These are phyloP conservation scores for Onygenales sp. DNA, from an alignment of 2,329 filamentous ascomycete species.

Conservation along the genomic window DNA sequence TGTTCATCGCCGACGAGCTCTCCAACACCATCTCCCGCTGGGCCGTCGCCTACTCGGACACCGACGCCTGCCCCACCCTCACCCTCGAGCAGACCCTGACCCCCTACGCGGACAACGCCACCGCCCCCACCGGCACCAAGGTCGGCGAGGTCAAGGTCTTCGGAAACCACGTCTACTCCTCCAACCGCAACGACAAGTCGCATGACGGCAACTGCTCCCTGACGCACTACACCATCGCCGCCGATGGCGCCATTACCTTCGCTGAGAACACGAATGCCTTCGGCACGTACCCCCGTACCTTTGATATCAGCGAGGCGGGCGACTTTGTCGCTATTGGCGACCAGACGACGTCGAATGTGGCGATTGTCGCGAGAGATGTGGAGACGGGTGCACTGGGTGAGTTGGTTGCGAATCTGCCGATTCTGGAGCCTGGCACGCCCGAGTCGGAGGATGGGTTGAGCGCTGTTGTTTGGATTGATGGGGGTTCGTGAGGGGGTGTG, in stretches of 20 bases:
- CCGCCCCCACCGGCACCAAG: constrained; percentile 39
- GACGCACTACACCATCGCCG: constrained; percentile 48
- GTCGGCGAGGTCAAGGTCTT: constrained; percentile 46
- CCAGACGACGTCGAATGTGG: constrained; percentile 48
- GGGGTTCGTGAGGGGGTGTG: neutral
- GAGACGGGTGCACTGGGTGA: constrained; percentile 47
- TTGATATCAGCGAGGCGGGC: constrained; percentile 53
- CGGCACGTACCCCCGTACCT: constrained; percentile 53
- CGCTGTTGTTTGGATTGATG: constrained; percentile 29
- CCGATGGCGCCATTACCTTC: constrained; percentile 46
- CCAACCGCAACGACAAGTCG: constrained; percentile 55
- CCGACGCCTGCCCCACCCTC: constrained; percentile 38
- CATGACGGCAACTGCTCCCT: constrained; percentile 52
- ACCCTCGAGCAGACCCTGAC: constrained; percentile 37
- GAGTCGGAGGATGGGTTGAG: constrained; percentile 42
- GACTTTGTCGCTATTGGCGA: constrained; percentile 52
- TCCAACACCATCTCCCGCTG: constrained; percentile 42
- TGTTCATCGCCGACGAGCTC: constrained; percentile 49
- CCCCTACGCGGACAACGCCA: constrained; percentile 37
- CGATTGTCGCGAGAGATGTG: constrained; percentile 49
- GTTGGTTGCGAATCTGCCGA: constrained; percentile 28
- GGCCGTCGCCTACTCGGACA: constrained; percentile 13
- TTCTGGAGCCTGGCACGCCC: constrained; percentile 32
- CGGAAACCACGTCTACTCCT: constrained; percentile 54
- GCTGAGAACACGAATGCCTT: constrained; percentile 51